Percentiles rank a stretch among this genome's conserved stretches.
Conservation (phyloP, 768 basidiomycete genomes). For the Lepiota brunneoincarnata region DNA sequence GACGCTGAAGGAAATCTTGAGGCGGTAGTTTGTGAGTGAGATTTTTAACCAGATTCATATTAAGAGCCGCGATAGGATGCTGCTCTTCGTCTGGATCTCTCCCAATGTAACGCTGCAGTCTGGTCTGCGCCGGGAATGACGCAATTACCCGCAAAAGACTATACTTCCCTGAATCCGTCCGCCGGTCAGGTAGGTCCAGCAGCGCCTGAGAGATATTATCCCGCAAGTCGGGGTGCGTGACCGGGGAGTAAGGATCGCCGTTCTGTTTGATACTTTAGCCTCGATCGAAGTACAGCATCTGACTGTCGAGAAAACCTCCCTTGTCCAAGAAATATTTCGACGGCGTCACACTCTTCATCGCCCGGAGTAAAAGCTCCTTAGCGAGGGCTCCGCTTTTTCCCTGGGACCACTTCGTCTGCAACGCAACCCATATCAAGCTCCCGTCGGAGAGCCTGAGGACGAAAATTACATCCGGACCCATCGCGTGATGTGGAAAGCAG, state of each 20-base stretch:
- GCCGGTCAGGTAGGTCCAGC: constrained; percentile 29
- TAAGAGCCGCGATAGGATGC: constrained; percentile 40
- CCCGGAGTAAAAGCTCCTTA: constrained; percentile 28
- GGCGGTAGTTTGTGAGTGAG: constrained; percentile 35
- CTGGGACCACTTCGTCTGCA: constrained; percentile 38
- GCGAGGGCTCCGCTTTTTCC: constrained; percentile 30
- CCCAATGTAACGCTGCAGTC: constrained; percentile 34
- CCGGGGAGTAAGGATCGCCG: constrained; percentile 30
- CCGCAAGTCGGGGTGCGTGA: constrained; percentile 28
- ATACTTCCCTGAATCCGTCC: constrained; percentile 35
- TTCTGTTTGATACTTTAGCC: constrained; percentile 23
- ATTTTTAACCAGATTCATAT: constrained; percentile 38
- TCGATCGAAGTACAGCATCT: not conserved
- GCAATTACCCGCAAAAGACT: constrained; percentile 39
- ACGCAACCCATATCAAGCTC: constrained; percentile 37
- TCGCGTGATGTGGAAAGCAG: constrained; percentile 37
- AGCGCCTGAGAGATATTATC: constrained; percentile 23
- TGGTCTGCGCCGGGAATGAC: constrained; percentile 38
- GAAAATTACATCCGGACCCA: constrained; percentile 45
- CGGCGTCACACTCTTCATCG: constrained; percentile 42
- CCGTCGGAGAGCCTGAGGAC: constrained; percentile 32
- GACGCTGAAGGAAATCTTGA: constrained; percentile 30
- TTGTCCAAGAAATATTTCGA: constrained; percentile 37
- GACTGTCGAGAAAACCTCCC: constrained; percentile 19
- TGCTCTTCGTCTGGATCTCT: constrained; percentile 35